phyloP scores from a whole-genome alignment of 2,329 filamentous ascomycete species.

The Huntiella decipiens region DNA sequence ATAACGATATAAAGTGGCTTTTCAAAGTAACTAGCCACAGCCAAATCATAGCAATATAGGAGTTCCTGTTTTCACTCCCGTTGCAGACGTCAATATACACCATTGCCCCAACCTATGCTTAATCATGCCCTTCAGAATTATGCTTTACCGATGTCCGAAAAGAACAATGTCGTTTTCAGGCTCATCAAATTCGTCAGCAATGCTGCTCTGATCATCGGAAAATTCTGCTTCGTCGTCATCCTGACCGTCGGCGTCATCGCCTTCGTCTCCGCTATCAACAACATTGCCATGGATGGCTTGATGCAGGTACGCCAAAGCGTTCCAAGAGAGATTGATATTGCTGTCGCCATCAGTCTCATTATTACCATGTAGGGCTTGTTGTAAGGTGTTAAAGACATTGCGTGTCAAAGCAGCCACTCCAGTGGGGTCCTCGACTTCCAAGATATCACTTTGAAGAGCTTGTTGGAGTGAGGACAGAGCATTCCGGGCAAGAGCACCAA shows the following conservation, averaged over 20 bases:
- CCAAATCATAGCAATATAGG: neutral
- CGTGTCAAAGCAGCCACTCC: slow-evolving; percentile 9
- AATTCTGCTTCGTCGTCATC: slow-evolving; percentile 22
- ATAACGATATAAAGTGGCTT: too few relatives aligned
- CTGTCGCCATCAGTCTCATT: slow-evolving; percentile 28
- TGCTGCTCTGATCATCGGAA: slow-evolving; percentile 23
- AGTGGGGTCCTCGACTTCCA: slow-evolving; percentile 6
- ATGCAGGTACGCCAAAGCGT: slow-evolving; percentile 7
- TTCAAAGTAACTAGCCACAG: too few relatives aligned
- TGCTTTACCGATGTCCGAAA: slow-evolving; percentile 27
- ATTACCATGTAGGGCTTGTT: slow-evolving; percentile 16
- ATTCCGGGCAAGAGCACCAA: slow-evolving; percentile 8
- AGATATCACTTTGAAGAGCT: slow-evolving; percentile 9
- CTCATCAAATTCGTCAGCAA: slow-evolving; percentile 26
- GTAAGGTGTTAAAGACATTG: slow-evolving; percentile 7
- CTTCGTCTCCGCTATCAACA: slow-evolving; percentile 19
- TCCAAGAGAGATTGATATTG: slow-evolving; percentile 14
- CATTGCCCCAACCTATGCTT: neutral
- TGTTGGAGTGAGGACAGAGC: slow-evolving; percentile 7
- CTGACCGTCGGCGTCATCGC: neutral
- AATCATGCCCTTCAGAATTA: neutral
- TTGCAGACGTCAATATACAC: neutral
- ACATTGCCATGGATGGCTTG: slow-evolving; percentile 17
- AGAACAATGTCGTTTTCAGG: slow-evolving; percentile 32
- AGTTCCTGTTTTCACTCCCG: slow-evolving; percentile 2